Evolutionary conservation across 352 stramenopile genomes (phyloP), one percentile per base, ranked within the genome.

Genomic region (Globisporangium heterothallicum): DNA sequence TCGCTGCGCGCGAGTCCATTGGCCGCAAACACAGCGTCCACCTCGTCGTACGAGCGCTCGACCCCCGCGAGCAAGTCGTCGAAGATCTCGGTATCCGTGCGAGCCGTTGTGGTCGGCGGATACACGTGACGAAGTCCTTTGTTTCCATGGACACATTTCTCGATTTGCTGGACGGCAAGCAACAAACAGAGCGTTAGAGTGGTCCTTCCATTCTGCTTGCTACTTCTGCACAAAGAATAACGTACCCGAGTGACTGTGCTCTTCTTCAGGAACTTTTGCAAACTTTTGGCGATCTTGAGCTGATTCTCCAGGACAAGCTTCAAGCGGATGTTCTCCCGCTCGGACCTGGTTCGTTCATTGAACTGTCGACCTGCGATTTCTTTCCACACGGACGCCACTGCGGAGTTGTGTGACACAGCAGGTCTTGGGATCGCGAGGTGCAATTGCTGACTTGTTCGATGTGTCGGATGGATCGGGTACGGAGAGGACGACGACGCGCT

Each of bases 201-300:
- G 8, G n/a, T n/a, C n/a, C n/a, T n/a, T n/a, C n/a, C n/a, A n/a
- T n/a, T n/a, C n/a, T n/a, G n/a, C n/a, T n/a, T n/a, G n/a, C n/a
- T n/a, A 38, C 12, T n/a, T 38, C 32, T n/a, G 8, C 2, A 5
- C 32, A 38, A 38, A 38, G 8, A 10, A 38, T 18, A 16, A 16
- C 32, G 32, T 18, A 38, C 32, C 32, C 8, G 32, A n/a, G 12
- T 38, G 4, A 2, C 12, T 16, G 10, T 16, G 12, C 8, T 38
- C 34, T 74, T 70, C 30, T 53, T 61, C 19, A 73, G 54, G 27
- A 70, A 58, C 40, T 67, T 59, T 42, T 70, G 58, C 50, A 73
- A 62, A 41, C 62, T 73, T 44, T 70, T 70, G 38, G 65, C 65
- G 27, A 73, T 66, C 38, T 70, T 70, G 29, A 73, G 59, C 58